Evolutionary conservation across 108 stramenopile species (phyloP).

Genomic region (Pseudonitzschia pungens): DNA sequence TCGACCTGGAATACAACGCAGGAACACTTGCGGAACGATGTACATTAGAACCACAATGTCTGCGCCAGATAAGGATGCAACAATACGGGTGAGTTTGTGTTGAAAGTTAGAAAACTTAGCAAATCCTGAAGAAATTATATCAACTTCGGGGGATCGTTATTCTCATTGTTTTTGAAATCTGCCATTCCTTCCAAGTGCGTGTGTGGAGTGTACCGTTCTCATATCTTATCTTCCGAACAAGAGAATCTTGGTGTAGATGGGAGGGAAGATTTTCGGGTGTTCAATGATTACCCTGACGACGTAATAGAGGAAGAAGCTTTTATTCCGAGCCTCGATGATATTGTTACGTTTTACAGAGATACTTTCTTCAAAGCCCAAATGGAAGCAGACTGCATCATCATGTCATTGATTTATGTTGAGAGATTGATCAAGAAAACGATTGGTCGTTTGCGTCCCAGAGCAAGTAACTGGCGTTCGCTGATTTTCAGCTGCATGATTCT

Average conservation of each 20-base stretch:
- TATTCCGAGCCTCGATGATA: conserved; percentile 58
- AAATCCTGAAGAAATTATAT: neutral
- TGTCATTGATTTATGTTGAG: conserved; percentile 95
- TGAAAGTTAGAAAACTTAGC: neutral
- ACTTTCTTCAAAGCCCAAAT: conserved; percentile 84
- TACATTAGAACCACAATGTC: conserved; percentile 87
- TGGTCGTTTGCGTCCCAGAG: conserved; percentile 70
- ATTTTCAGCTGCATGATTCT: conserved; percentile 84
- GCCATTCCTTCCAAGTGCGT: conserved; percentile 55
- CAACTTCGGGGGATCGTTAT: neutral
- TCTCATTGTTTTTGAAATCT: neutral
- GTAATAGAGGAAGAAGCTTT: conserved; percentile 7
- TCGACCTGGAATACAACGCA: conserved; percentile 52
- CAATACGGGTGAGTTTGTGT: conserved; percentile 72
- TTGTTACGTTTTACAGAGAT: conserved; percentile 80
- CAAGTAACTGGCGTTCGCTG: conserved; percentile 84
- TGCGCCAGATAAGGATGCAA: conserved; percentile 93
- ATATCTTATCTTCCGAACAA: conserved; percentile 71
- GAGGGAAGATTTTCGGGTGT: conserved; percentile 37
- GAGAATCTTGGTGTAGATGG: conserved; percentile 18
- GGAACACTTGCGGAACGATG: conserved; percentile 92
- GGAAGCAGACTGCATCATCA: conserved; percentile 95
- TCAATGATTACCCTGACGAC: conserved; percentile 38
- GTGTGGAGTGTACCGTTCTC: conserved; percentile 89
- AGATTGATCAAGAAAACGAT: conserved; percentile 86